phyloP scores from a whole-genome alignment of 805 yeast species.

The Teunomyces cretensis region DNA sequence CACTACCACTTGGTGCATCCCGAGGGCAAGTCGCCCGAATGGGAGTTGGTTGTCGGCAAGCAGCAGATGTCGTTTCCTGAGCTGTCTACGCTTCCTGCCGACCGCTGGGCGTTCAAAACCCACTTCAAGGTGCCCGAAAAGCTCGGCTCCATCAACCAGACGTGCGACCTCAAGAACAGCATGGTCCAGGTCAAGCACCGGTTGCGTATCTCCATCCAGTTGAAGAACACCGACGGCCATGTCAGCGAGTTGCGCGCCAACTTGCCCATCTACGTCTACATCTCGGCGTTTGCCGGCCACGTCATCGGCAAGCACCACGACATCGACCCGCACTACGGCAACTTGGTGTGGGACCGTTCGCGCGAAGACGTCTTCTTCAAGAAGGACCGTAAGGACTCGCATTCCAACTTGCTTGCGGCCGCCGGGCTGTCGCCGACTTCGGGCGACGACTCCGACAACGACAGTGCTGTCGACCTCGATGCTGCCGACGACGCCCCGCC shows the following conservation, averaged over 20 bases:
- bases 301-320: constrained; percentile 35
- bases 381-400: constrained; percentile 16
- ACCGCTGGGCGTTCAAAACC: constrained; percentile 48
- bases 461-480: constrained; percentile 17
- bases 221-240: constrained; percentile 51
- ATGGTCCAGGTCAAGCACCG: constrained; percentile 47
- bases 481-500: constrained; percentile 42
- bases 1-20: constrained; percentile 35
- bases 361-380: constrained; percentile 31
- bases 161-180: constrained; percentile 40
- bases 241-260: constrained; percentile 52
- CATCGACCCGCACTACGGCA: constrained; percentile 27
- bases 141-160: constrained; percentile 42
- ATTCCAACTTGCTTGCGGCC: not conserved
- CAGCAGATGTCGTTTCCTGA: constrained; percentile 21
- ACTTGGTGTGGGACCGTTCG: constrained; percentile 18
- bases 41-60: constrained; percentile 31
- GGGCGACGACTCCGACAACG: constrained; percentile 15
- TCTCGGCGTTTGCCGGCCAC: constrained; percentile 40
- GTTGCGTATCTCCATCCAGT: constrained; percentile 42
- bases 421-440: not conserved
- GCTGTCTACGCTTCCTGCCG: constrained; percentile 23
- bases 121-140: constrained; percentile 40
- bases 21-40: constrained; percentile 42
- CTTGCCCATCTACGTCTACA: constrained; percentile 45